phyloP scores from a whole-genome alignment of 495 filamentous ascomycete genomes.

The Tuber borchii region DNA sequence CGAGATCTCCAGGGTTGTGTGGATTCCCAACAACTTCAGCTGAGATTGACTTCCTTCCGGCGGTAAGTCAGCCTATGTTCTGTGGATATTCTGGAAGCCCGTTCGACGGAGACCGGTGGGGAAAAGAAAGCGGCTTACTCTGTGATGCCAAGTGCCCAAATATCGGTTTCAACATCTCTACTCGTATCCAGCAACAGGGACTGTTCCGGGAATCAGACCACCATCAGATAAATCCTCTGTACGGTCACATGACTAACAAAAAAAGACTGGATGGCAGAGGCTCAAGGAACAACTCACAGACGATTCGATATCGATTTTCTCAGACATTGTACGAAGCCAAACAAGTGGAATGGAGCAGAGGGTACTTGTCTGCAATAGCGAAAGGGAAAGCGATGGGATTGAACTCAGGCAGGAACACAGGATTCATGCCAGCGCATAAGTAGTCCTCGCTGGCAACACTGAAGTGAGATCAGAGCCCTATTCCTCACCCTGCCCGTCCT shows the following conservation, averaged over 20 bases:
- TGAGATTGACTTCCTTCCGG: conserved; percentile 41
- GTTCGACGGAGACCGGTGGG: conserved; percentile 11
- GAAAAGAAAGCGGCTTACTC: conserved; percentile 37
- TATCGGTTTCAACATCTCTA: conserved; percentile 38
- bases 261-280: conserved; percentile 15
- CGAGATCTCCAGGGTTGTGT: conserved; percentile 38
- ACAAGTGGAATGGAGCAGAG: conserved; percentile 34
- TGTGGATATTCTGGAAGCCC: conserved; percentile 23
- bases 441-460: conserved; percentile 38
- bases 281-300: conserved; percentile 26
- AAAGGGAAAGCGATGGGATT: conserved; percentile 38
- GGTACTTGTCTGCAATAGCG: conserved; percentile 32
- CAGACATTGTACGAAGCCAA: conserved; percentile 31
- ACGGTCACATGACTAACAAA: conserved; percentile 17
- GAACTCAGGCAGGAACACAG: conserved; percentile 39
- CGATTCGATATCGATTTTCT: conserved; percentile 39
- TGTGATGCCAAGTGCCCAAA: conserved; percentile 43
- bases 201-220: conserved; percentile 20
- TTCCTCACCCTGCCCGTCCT: conserved; percentile 30
- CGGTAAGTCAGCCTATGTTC: conserved; percentile 31
- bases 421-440: conserved; percentile 40
- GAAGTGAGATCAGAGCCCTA: conserved; percentile 35
- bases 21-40: conserved; percentile 39
- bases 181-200: conserved; percentile 35
- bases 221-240: conserved; percentile 23